These are phyloP conservation scores for Neocucurbitaria cava DNA, from an alignment of 2,329 filamentous ascomycete genomes.

Conservation along the genomic window DNA sequence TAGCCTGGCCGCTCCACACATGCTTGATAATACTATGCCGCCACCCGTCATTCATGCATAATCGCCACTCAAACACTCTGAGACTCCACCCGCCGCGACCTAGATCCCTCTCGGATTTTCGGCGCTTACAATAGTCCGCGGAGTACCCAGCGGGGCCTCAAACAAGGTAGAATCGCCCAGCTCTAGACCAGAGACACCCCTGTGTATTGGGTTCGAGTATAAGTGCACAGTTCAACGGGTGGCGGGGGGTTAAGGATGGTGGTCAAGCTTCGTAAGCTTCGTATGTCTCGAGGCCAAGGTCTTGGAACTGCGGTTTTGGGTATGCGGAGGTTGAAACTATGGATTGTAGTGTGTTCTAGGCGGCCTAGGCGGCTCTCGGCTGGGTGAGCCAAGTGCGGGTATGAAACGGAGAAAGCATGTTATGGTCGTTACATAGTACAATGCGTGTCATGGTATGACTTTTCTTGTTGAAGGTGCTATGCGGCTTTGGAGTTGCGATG, in stretches of 20 bases:
- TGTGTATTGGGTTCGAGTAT: not conserved
- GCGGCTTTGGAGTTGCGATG: too few relatives aligned
- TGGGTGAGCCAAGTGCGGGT: not conserved
- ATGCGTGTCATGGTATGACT: not conserved
- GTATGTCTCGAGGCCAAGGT: constrained; percentile 27
- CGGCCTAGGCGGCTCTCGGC: too few relatives aligned
- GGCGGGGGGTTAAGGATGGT: not conserved
- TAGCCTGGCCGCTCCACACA: not conserved
- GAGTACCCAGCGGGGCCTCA: not conserved
- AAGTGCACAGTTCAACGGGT: not conserved
- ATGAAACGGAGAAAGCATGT: not conserved
- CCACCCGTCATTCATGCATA: constrained; percentile 13
- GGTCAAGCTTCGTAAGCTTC: constrained; percentile 35
- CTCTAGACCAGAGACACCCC: not conserved
- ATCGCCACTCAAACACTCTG: constrained; percentile 13
- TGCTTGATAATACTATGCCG: constrained; percentile 1
- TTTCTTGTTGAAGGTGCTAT: too few relatives aligned
- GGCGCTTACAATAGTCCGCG: not conserved
- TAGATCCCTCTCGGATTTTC: not conserved
- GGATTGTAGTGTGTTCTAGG: constrained; percentile 4
- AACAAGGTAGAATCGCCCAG: not conserved
- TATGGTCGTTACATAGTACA: not conserved
- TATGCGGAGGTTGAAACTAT: not conserved
- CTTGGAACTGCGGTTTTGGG: constrained; percentile 7
- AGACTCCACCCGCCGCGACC: constrained; percentile 11